Conservation (phyloP, 306 rosid species). For the Citrullus colocynthis region DNA sequence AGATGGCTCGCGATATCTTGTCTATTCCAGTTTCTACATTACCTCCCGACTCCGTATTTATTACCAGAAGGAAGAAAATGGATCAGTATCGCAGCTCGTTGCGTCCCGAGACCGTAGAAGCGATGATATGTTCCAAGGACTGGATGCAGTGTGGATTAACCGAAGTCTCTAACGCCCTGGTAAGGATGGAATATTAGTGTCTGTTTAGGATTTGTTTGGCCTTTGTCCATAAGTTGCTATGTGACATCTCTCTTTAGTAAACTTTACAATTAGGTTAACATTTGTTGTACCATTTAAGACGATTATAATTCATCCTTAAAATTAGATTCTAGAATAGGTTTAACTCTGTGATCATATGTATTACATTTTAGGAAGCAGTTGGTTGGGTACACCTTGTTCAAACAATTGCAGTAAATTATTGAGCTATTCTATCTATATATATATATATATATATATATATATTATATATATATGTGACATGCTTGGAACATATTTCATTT, state of each 20-base stretch:
- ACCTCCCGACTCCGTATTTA: slow-evolving; percentile 47
- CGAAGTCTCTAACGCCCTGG: slow-evolving; percentile 33
- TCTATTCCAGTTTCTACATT: slow-evolving; percentile 57
- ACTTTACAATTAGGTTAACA: neutral
- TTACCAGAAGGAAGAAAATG: slow-evolving; percentile 47
- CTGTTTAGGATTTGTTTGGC: slow-evolving; percentile 1
- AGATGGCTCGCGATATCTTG: slow-evolving; percentile 84
- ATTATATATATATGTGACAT: neutral
- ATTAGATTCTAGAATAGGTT: slow-evolving; percentile 6
- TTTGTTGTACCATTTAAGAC: slow-evolving; percentile 3
- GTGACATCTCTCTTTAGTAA: neutral
- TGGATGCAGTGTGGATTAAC: slow-evolving; percentile 63
- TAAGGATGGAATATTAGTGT: slow-evolving; percentile 49
- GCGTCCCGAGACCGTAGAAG: slow-evolving; percentile 83
- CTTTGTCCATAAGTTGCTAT: neutral
- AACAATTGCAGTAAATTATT: neutral
- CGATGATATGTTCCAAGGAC: slow-evolving; percentile 83
- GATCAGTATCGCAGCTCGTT: slow-evolving; percentile 62
- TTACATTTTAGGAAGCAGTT: neutral
- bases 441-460: too few relatives aligned
- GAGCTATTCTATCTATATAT: neutral
- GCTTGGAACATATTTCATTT: neutral
- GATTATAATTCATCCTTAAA: slow-evolving; percentile 5
- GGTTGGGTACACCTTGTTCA: slow-evolving; percentile 2
- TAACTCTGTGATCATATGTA: neutral